Conservation (phyloP, 2,329 filamentous ascomycete species). For the Aaosphaeria pasadenensis region DNA sequence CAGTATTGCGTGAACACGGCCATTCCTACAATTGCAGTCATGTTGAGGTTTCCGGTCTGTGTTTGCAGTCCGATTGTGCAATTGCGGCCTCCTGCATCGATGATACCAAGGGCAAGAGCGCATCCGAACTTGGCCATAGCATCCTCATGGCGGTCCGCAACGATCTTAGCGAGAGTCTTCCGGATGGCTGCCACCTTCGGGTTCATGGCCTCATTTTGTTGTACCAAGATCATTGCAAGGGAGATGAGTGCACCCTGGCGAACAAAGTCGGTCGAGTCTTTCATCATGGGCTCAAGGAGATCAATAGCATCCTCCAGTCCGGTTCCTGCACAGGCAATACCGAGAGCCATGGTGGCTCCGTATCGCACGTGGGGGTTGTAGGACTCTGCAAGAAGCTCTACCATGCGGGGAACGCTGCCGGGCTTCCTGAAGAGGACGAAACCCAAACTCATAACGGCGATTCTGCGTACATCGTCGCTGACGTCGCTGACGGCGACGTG, state of each 20-base stretch:
- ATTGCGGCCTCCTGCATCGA: conserved; percentile 95
- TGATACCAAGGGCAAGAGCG: conserved; percentile 90
- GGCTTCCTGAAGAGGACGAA: conserved; percentile 99
- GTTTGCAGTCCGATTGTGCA: conserved; percentile 98
- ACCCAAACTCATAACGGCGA: conserved; percentile 95
- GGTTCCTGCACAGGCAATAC: conserved; percentile 96
- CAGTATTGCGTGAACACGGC: conserved; percentile 99
- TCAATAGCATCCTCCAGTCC: conserved; percentile 96
- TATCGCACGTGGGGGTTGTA: conserved; percentile 99
- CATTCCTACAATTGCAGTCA: conserved; percentile 97
- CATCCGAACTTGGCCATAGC: conserved; percentile 99
- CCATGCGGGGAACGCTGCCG: conserved; percentile 95
- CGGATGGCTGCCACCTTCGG: conserved; percentile 89
- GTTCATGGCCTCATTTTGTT: conserved; percentile 98
- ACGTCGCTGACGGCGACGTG: conserved; percentile 98
- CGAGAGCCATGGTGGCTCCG: conserved; percentile 95
- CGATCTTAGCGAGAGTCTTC: conserved; percentile 91
- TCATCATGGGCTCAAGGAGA: conserved; percentile 97
- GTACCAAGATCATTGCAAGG: conserved; percentile 97
- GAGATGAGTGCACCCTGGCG: conserved; percentile 93
- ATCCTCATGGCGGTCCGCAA: conserved; percentile 93
- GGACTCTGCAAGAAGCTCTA: conserved; percentile 94
- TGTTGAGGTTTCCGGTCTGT: conserved; percentile 96
- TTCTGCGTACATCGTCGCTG: conserved; percentile 92
- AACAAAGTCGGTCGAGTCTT: conserved; percentile 97